Evolutionary conservation across 306 rosid species (phyloP).

Genomic region (Ammopiptanthus mongolicus): DNA sequence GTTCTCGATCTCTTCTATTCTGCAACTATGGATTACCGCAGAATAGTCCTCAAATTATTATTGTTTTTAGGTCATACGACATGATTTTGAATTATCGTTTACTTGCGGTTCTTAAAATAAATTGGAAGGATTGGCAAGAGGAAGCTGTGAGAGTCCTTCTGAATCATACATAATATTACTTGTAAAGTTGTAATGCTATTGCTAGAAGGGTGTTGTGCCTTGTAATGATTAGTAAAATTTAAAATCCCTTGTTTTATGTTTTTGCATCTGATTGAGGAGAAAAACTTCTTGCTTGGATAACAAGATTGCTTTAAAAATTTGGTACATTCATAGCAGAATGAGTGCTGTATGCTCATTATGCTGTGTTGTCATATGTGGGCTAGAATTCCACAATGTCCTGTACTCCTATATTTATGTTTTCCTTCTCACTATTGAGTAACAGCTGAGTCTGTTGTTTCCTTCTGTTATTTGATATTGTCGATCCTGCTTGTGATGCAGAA

Average conservation of each 20-base stretch:
- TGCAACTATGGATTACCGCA: not conserved
- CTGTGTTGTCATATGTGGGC: not conserved
- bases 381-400: not conserved
- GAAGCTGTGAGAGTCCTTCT: not conserved
- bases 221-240: not conserved
- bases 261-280: not conserved
- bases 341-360: not conserved
- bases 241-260: not conserved
- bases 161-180: not conserved
- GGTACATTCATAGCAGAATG: not conserved
- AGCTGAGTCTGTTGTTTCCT: not conserved
- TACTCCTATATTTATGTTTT: not conserved
- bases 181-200: too few species aligned
- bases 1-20: not conserved
- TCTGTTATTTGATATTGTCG: conserved; percentile 2
- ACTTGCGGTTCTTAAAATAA: not conserved
- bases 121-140: not conserved
- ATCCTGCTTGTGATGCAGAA: conserved; percentile 33
- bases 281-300: conserved; percentile 3
- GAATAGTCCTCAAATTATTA: not conserved
- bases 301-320: not conserved
- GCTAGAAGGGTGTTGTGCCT: not conserved
- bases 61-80: not conserved
- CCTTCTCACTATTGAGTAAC: not conserved
- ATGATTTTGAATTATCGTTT: not conserved